Percentiles rank a stretch among this genome's conserved stretches.
Evolutionary conservation across 2,329 filamentous ascomycete genomes (phyloP).

Genomic region (Pseudogymnoascus sp.): DNA sequence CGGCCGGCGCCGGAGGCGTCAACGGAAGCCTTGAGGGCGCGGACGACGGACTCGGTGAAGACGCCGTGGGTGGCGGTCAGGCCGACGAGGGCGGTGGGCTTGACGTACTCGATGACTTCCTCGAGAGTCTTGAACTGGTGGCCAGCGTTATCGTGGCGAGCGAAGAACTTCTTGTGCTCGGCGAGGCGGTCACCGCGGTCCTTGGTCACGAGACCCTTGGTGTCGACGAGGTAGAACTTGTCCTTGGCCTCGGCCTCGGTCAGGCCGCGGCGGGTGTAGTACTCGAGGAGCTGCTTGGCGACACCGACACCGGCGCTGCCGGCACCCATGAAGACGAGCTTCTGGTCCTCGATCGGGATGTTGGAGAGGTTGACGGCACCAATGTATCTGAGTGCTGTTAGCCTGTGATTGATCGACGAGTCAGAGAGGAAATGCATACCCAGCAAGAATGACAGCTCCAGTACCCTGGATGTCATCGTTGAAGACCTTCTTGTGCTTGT

Average conservation of each 20-base stretch:
- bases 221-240: conserved; percentile 97
- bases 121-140: conserved; percentile 72
- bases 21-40: conserved; percentile 58
- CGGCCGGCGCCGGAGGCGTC: conserved; percentile 61
- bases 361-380: conserved; percentile 75
- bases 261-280: conserved; percentile 87
- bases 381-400: conserved; percentile 53
- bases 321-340: conserved; percentile 91
- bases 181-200: conserved; percentile 92
- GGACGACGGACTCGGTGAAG: conserved; percentile 82
- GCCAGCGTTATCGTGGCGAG: conserved; percentile 56
- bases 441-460: conserved; percentile 86
- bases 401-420: conserved; percentile 30
- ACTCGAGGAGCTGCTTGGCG: conserved; percentile 94
- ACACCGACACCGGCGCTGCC: conserved; percentile 95
- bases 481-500: conserved; percentile 92
- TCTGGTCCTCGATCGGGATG: conserved; percentile 80
- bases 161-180: conserved; percentile 75
- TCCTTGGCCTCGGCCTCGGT: conserved; percentile 78
- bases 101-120: conserved; percentile 88
- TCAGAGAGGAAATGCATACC: conserved; percentile 39
- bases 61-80: conserved; percentile 90
- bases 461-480: conserved; percentile 99
- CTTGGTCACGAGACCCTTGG: conserved; percentile 85
- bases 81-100: conserved; percentile 90